phyloP scores from a whole-genome alignment of 1,284 basidiomycete species.

The Fomitopsis palustris region DNA sequence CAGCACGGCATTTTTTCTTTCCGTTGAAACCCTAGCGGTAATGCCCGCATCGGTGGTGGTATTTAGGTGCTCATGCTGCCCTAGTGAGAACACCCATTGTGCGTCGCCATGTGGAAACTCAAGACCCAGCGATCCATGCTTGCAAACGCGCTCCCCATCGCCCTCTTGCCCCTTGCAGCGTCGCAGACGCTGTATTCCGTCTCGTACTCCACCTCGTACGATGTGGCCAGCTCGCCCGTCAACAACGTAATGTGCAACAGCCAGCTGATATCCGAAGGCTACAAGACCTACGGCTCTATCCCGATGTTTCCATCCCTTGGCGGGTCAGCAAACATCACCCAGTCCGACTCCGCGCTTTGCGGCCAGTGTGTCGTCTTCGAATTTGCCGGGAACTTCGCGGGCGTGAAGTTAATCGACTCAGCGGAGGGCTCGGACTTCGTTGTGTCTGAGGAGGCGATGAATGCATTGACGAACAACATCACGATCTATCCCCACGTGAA shows the following conservation, averaged over 20 bases:
- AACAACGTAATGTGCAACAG: neutral
- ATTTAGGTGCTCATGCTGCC: no score
- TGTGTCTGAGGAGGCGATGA: neutral
- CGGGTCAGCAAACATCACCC: neutral
- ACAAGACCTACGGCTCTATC: neutral
- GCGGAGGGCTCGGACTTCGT: neutral
- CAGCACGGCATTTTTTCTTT: no score
- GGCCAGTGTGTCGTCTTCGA: neutral
- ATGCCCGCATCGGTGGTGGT: no score
- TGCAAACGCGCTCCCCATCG: neutral
- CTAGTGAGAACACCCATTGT: no score
- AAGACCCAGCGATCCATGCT: neutral
- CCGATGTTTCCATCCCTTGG: neutral
- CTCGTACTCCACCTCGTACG: neutral
- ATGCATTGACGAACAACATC: neutral
- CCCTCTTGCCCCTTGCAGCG: neutral
- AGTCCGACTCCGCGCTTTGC: neutral
- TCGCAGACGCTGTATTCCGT: neutral
- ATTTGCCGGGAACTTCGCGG: neutral
- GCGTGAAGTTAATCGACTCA: neutral
- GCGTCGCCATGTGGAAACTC: no score
- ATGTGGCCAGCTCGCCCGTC: neutral
- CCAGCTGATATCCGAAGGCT: neutral
- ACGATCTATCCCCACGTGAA: neutral
- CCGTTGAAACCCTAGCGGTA: no score